Base-by-base conservation (phyloP, 257 asterid species). In the Solanum okadae region DNA sequence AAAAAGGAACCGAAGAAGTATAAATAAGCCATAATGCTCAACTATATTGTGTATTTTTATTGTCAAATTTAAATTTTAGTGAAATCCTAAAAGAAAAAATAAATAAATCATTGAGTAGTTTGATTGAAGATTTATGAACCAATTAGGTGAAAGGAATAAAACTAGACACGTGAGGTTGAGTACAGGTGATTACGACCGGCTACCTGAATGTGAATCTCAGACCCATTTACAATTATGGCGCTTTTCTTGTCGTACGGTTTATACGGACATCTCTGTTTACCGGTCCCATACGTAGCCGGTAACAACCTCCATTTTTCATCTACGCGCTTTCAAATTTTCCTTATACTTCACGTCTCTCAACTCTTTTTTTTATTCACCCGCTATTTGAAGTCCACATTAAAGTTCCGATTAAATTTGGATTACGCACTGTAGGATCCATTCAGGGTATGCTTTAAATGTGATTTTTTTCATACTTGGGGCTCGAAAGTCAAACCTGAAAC, bases 161-260 rank as follows among this genome's bases (percentile, higher is more conserved):
- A 25, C 16, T 79, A 76, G 22, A 52, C n/a, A 82, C 18, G 44
- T 56, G 88, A 52, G 78, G 22, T n/a, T 65, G 65, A 70, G 35
- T 75, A 49, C 92, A 92, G 42, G n/a, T 23, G 91, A 91, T 88
- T 85, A 71, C 1, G 40, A 49, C 87, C 82, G 12, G 29, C 87
- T 72, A 90, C 91, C 91, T 83, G 90, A 89, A 86, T 86, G 90
- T 86, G 92, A 87, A 84, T 86, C 93, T 89, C 75, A 87, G 88
- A 61, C 49, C 61, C 65, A 40, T 56, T 90, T 31, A 71, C 75
- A 23, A 75, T 84, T 70, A 84, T 87, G 23, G 89, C 82, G 89
- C 90, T 89, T 85, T 87, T 91, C 88, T 87, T 90, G 88, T 93
- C 83, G 95, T 94, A 94, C 95, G 95, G 95, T 86, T 85, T 31